Percentiles rank a stretch among this genome's conserved stretches.
These are phyloP conservation scores for Abrus pulchellus DNA, from an alignment of 306 rosid genomes.

Conservation along the genomic window DNA sequence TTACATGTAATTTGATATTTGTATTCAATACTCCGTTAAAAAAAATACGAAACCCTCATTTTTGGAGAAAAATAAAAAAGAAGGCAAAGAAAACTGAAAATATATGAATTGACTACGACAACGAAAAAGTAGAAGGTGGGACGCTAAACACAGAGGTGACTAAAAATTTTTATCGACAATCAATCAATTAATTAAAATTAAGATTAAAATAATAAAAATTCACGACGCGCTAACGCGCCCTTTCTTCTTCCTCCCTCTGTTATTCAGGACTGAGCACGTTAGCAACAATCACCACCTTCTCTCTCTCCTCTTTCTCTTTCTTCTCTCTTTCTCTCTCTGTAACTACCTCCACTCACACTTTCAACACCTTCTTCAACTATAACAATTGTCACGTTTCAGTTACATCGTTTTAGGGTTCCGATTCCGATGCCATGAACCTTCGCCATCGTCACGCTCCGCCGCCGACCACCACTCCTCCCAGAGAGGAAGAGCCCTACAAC, in stretches of 20 bases:
- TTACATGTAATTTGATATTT: not conserved
- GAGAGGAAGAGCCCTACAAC: slow-evolving; percentile 71
- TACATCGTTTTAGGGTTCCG: slow-evolving; percentile 36
- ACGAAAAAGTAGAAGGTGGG: not conserved
- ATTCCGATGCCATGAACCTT: slow-evolving; percentile 57
- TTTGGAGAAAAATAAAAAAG: no score
- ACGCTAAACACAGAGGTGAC: not conserved
- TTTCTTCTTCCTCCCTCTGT: slow-evolving; percentile 21
- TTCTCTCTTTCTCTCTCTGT: slow-evolving; percentile 31
- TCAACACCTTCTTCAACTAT: slow-evolving; percentile 16
- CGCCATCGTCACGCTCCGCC: slow-evolving; percentile 53
- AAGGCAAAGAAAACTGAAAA: not conserved
- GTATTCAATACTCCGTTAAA: no score
- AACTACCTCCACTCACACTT: slow-evolving; percentile 29
- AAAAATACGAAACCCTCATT: no score
- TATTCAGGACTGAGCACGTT: slow-evolving; percentile 42
- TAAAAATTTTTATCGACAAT: not conserved
- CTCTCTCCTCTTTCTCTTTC: not conserved
- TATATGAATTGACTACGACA: slow-evolving; percentile 1
- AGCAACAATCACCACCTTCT: slow-evolving; percentile 4
- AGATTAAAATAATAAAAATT: not conserved
- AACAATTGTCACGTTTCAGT: not conserved
- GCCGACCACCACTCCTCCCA: not conserved
- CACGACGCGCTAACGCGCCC: slow-evolving; percentile 29
- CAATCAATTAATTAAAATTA: not conserved